Conservation (phyloP, 768 basidiomycete species). For the Amanita exitialis region DNA sequence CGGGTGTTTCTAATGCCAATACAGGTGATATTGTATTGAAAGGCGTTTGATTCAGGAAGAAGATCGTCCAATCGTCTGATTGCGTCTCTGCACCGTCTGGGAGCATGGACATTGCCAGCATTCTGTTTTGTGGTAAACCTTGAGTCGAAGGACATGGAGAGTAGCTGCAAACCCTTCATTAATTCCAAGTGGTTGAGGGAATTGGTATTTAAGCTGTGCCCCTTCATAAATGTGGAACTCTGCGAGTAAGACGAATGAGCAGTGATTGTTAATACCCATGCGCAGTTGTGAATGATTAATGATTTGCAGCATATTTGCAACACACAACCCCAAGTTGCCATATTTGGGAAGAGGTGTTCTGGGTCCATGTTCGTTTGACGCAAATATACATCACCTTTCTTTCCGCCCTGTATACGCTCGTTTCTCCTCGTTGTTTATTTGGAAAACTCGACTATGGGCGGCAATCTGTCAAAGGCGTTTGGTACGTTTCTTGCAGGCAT, state of each 20-base stretch:
- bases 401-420: constrained; percentile 4
- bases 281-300: too few species aligned
- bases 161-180: constrained; percentile 73
- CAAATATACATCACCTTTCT: neutral
- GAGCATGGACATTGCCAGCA: constrained; percentile 95
- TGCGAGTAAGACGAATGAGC: constrained; percentile 92
- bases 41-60: constrained; percentile 92
- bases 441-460: constrained; percentile 48
- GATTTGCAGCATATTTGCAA: too few species aligned
- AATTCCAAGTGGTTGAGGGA: constrained; percentile 87
- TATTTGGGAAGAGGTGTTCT: too few species aligned
- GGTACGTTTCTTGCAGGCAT: constrained; percentile 30
- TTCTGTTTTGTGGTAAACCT: constrained; percentile 30
- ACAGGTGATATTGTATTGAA: constrained; percentile 83
- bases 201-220: constrained; percentile 90
- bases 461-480: constrained; percentile 78
- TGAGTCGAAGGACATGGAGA: constrained; percentile 8
- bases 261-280: constrained; percentile 52
- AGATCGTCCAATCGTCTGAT: constrained; percentile 95
- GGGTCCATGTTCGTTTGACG: too few species aligned
- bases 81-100: constrained; percentile 97
- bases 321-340: too few species aligned
- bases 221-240: constrained; percentile 98
- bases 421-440: neutral
- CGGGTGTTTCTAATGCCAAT: constrained; percentile 57